Evolutionary conservation across 371 early-diverging fungal species (phyloP), one percentile per base, ranked within the genome.

Genomic region (Rhizoclosmatium hyalinum): DNA sequence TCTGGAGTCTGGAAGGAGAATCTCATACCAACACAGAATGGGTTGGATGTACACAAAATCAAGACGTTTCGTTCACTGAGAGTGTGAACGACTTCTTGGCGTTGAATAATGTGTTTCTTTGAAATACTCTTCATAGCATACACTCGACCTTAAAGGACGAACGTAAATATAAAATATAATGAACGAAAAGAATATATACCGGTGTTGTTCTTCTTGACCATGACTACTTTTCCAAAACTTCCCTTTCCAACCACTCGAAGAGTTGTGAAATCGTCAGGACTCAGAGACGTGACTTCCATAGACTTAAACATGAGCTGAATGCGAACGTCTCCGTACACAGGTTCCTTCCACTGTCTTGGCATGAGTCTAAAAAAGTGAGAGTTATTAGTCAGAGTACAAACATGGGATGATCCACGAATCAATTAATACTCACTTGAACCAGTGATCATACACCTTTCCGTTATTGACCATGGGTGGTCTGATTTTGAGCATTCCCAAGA

Each of bases 21-120:
- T 88, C 76, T 94, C 84, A 89, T 92, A 90, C 42, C 90, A 89
- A 98, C 97, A 60, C 98, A 83, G 83, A 98, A 99, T 10, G 98
- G 96, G 44, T 74, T 72, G 14, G 14, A 8, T 12, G 82, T 70
- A 77, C 88, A 74, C 80, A 85, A 87, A 6, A 91, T 91, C 75
- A 96, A 84, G 14, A 95, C 90, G 77, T 92, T 93, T 58, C 95
- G 91, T 82, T 96, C 95, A 5, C 91, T 84, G 0, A 94, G 85
- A 14, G 94, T 89, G 75, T 93, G 94, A 32, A 84, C 86, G 55
- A 92, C 84, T 75, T 94, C 93, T 60, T 92, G 79, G 3, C 82
- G 76, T 65, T 90, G 90, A 41, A 93, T 85, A 80, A 95, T 87
- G 61, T 89, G 88, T 53, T 88, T 85, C 77, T 96, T 91, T 62